phyloP scores from a whole-genome alignment of 345 rosid species.

The Rhizophora mangle region DNA sequence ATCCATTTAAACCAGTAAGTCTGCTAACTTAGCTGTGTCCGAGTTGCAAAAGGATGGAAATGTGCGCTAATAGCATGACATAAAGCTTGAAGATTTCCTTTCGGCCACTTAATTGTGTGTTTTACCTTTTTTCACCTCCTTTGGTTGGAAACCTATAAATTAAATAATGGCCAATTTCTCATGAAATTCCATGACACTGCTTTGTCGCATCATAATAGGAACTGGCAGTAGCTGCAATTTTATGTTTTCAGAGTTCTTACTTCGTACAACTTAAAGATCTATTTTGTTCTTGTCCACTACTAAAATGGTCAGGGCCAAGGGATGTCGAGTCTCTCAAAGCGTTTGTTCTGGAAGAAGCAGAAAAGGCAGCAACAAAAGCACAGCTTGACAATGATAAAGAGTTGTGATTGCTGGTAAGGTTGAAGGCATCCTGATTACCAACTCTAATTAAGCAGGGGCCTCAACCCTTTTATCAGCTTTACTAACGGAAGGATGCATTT shows the following conservation, averaged over 20 bases:
- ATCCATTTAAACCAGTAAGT: too few species aligned
- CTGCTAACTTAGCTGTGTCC: neutral
- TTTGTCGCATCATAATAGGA: too few species aligned
- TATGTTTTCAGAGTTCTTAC: neutral
- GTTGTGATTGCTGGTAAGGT: conserved; percentile 39
- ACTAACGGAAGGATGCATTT: neutral
- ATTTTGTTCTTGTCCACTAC: neutral
- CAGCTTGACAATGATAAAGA: conserved; percentile 57
- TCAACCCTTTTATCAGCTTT: neutral
- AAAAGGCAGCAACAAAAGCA: conserved; percentile 76
- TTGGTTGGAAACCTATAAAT: too few species aligned
- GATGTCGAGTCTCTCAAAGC: conserved; percentile 68
- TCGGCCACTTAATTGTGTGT: neutral
- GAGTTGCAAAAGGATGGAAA: neutral
- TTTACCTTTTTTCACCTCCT: too few species aligned
- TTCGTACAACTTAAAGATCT: neutral
- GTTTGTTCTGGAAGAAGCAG: conserved; percentile 79
- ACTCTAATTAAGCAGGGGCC: neutral
- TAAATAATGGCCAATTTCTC: too few species aligned
- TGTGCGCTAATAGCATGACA: neutral
- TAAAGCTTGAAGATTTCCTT: neutral
- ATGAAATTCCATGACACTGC: too few species aligned
- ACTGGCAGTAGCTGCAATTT: neutral
- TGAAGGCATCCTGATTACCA: neutral
- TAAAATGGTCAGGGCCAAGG: conserved; percentile 53